Base-by-base conservation (phyloP, 2,329 filamentous ascomycete genomes). In the Aureobasidium sp. region DNA sequence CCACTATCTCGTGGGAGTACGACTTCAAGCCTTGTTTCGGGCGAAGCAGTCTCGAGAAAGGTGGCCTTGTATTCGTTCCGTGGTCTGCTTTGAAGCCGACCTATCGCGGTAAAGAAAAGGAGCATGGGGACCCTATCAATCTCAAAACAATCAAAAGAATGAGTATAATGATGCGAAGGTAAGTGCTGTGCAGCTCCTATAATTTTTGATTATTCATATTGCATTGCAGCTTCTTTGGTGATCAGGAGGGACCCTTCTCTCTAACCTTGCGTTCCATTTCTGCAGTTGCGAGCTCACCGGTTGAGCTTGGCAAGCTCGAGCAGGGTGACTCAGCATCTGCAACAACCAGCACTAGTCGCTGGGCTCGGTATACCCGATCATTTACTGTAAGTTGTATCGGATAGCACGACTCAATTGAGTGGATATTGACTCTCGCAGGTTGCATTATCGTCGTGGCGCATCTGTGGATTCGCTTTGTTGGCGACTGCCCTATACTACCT, bases 111-210 rank as follows among this genome's bases (percentile, higher is more conserved):
- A 83, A 81, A 68, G 79, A 85, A 64, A 81, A 83, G 70, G 74
- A 81, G 20, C 85, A 88, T 73, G 83, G 83, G 0, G 72, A 78
- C 62, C 78, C 81, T 5, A 71, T 94, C 67, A 78, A 91, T 67
- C 69, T 82, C 65, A 78, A 77, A 52, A 77, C 78, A 47, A 78
- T 94, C 43, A 87, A 83, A 74, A 79, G 88, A 51, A 77, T 93
- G 34, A 87, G 85, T 56, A 79, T 94, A 63, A 92, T 94, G 90
- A 88, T 89, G 80, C 78, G 90, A 71, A 94, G 90, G 89, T 90
- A 73, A 63, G 77, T 71, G 10, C 15, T 65, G 52, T 41, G 20
- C 47, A 36, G 32, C 32, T 15, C 47, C 43, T 26, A 20, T 34
- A 24, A 26, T 57, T 32, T n/a, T 36, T 46, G 53, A 36, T 36